Evolutionary conservation across 306 rosid genomes (phyloP).

Genomic region (Dalbergia cultrata): DNA sequence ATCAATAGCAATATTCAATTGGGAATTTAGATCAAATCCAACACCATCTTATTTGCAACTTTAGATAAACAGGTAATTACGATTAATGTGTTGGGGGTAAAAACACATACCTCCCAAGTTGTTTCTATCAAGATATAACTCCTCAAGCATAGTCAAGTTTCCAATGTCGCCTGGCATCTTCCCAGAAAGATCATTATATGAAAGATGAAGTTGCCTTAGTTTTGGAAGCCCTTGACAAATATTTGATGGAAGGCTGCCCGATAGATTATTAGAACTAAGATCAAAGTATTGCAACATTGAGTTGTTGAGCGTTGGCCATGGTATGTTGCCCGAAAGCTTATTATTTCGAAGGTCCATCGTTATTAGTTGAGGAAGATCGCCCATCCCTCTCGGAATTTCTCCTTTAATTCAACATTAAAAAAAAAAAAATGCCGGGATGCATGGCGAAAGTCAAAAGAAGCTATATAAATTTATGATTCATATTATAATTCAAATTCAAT

Average conservation of each 20-base stretch:
- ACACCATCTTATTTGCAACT: too few species aligned
- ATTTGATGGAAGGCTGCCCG: constrained; percentile 35
- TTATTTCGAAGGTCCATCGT: neutral
- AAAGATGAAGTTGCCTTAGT: neutral
- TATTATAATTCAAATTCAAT: too few species aligned
- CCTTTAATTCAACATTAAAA: constrained; percentile 23
- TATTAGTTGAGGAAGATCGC: constrained; percentile 12
- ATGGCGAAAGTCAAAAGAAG: too few species aligned
- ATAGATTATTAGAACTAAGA: constrained; percentile 12
- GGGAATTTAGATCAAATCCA: too few species aligned
- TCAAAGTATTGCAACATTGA: neutral
- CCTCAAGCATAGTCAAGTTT: constrained; percentile 31
- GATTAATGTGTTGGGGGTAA: neutral
- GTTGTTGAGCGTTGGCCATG: neutral
- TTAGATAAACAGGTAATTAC: too few species aligned
- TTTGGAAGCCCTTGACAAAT: constrained; percentile 39
- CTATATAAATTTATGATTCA: too few species aligned
- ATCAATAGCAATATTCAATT: too few species aligned
- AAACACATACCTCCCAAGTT: constrained; percentile 33
- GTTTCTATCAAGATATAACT: neutral
- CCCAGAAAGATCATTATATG: neutral
- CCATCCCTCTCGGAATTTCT: constrained; percentile 32
- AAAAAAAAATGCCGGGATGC: too few species aligned
- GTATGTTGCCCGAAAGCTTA: constrained; percentile 11
- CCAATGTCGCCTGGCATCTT: constrained; percentile 2